A percentile compares a stretch with the other conserved stretches of the same genome.
These are phyloP conservation scores for Podospora didyma DNA, from an alignment of 495 filamentous ascomycete genomes.

Conservation along the genomic window DNA sequence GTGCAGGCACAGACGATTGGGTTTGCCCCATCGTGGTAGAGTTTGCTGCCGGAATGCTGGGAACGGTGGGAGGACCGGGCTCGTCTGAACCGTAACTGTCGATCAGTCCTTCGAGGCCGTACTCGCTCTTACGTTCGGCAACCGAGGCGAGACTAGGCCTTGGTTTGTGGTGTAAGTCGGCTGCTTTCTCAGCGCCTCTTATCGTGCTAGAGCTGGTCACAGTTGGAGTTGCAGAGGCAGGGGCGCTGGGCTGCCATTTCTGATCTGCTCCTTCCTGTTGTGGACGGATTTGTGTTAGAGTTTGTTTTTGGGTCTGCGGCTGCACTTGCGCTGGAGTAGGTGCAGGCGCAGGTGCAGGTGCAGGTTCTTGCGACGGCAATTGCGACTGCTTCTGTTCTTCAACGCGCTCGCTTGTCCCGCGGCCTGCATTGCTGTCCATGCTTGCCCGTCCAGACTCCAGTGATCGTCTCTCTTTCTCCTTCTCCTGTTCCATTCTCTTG, in stretches of 20 bases:
- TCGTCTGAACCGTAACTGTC: conserved; percentile 18
- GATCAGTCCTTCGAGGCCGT: conserved; percentile 44
- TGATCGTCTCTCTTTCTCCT: conserved; percentile 50
- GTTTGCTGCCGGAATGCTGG: too few species aligned
- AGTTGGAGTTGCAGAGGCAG: too few species aligned
- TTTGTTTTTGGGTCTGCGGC: too few species aligned
- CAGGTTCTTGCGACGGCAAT: too few species aligned
- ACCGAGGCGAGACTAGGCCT: conserved; percentile 50
- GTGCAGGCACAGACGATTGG: neutral
- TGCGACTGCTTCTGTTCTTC: too few species aligned
- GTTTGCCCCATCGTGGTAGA: neutral
- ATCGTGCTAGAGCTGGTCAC: too few species aligned
- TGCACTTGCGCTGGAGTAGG: too few species aligned
- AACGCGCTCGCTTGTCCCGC: too few species aligned
- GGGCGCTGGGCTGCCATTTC: conserved; percentile 3
- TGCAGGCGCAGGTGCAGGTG: too few species aligned
- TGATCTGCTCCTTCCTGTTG: conserved; percentile 6
- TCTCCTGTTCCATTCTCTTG: conserved; percentile 65
- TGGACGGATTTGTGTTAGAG: too few species aligned
- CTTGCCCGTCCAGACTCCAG: conserved; percentile 49
- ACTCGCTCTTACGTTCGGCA: conserved; percentile 55
- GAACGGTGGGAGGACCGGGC: too few species aligned
- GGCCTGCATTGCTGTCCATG: conserved; percentile 30
- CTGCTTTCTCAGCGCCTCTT: conserved; percentile 26
- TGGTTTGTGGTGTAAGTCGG: conserved; percentile 27